Base-by-base conservation (phyloP, 2,329 filamentous ascomycete genomes). In the Monosporascus sp. region DNA sequence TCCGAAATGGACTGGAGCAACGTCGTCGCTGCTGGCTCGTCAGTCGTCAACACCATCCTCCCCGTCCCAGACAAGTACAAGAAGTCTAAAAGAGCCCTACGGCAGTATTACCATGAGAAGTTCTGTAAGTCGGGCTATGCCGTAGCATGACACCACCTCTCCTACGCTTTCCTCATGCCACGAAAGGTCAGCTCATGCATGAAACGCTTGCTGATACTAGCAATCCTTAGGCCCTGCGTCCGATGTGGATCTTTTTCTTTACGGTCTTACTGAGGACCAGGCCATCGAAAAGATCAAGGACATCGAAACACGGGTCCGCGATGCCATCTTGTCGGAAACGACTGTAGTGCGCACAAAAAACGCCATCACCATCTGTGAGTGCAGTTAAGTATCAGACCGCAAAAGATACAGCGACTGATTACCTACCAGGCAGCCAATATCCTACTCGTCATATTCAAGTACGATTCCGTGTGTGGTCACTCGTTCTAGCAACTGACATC, bases 271-370 rank as follows among this genome's bases (percentile, higher is more conserved):
- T 8, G 88, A 94, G 62, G 83, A 91, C 48, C 76, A 92, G 65
- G 90, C 88, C 1, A 75, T 91, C 19, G 84, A 91, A 64, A 94
- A 95, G 75, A 94, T 95, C 70, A 87, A 87, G 65, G 77, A 90
- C 59, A 93, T 96, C 55, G 91, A 96, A 68, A 73, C 77, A 22
- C 79, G 77, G n/a, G 80, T 96, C 60, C 84, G 83, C 45, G 87
- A 94, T 70, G 84, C 87, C 3, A 86, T 95, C 51, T 76, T 95
- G 22, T 82, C 85, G n/a, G 90, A 96, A 70, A 90, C 88, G 1
- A 93, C 90, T 0, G 90, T 89, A 0, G 83, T 96, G 46, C 82
- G 91, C 37, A 95, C 91, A 19, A 95, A 93, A 74, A 88, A 95
- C 64, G 88, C 90, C 9, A 85, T 96, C 53, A 95, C 91, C 0